Base-by-base conservation (phyloP, 2,329 filamentous ascomycete genomes). In the Dothistroma septosporum region DNA sequence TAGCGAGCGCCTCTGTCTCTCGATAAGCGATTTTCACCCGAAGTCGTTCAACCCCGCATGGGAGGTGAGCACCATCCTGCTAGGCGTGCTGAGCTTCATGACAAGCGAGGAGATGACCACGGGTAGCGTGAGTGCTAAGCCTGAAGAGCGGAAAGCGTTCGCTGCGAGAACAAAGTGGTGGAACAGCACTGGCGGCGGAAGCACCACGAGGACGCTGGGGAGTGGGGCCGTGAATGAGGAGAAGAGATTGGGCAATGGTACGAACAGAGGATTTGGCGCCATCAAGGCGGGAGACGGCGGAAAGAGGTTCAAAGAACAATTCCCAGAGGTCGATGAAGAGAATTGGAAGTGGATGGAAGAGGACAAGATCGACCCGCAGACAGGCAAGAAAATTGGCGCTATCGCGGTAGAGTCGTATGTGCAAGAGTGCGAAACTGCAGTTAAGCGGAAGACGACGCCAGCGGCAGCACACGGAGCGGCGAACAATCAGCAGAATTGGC, bases 71-170 rank as follows among this genome's bases (percentile, higher is more conserved):
- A 99, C 94, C 0, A 99, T 99, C 66, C 80, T 99, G 16, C 95
- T 96, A 58, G 94, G 94, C 10, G 84, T 99, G 31, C 81, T 97
- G 64, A 95, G 90, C 44, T 99, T 99, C 77, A 99, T 99, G 94
- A 97, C 93, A 2, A 91, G 90, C 66, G 93, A 99, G 73, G 94
- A 99, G 79, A 97, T 97, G 89, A 99, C 94, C 0, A 97, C 94
- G 0, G 94, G 94, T 1, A 92, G 88, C 32, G 85, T 99, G 32
- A 87, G 88, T 6, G 90, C 87, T 19, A 88, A 85, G 0, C 85
- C 90, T 54, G 80, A 84, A 3, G 92, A 97, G 79, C 85, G 93
- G 63, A 88, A 86, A 74, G 84, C 88, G 69, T 85, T 92, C 54
- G 92, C 94, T 0, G 82, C 83, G 24, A 84, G 90, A 64, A 90